Percentiles rank a stretch among this genome's conserved stretches.
Evolutionary conservation across 2,329 filamentous ascomycete species (phyloP).

Genomic region (Epichloe brachyelytri): DNA sequence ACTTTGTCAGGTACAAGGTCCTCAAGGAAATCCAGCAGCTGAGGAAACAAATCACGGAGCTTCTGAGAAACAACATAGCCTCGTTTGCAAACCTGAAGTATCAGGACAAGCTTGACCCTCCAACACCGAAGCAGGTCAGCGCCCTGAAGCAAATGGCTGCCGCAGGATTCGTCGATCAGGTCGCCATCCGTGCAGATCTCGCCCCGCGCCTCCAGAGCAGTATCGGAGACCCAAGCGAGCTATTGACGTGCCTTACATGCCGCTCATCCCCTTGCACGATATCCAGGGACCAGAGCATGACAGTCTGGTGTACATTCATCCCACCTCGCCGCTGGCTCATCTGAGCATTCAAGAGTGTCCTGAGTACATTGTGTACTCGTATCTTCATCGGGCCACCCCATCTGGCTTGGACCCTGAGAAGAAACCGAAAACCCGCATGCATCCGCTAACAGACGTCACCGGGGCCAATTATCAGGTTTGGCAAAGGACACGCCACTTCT

Average conservation of each 20-base stretch:
- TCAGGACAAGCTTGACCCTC: slow-evolving; percentile 43
- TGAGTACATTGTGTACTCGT: slow-evolving; percentile 75
- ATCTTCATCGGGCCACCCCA: slow-evolving; percentile 58
- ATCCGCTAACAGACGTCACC: slow-evolving; percentile 68
- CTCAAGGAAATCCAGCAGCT: slow-evolving; percentile 79
- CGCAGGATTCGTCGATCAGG: slow-evolving; percentile 84
- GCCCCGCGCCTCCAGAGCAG: slow-evolving; percentile 54
- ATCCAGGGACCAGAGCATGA: slow-evolving; percentile 33
- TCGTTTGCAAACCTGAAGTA: slow-evolving; percentile 45
- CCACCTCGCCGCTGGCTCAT: slow-evolving; percentile 66
- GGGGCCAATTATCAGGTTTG: slow-evolving; percentile 64
- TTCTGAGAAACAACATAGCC: slow-evolving; percentile 64
- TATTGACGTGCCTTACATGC: slow-evolving; percentile 84
- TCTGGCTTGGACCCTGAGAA: slow-evolving; percentile 39
- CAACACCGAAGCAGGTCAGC: slow-evolving; percentile 55
- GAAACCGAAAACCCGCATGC: slow-evolving; percentile 68
- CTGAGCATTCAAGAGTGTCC: slow-evolving; percentile 61
- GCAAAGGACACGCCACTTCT: slow-evolving; percentile 77
- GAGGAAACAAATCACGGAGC: slow-evolving; percentile 66
- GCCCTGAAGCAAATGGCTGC: slow-evolving; percentile 85
- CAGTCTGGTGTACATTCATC: slow-evolving; percentile 74
- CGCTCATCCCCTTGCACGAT: slow-evolving; percentile 56
- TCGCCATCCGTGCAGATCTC: slow-evolving; percentile 86
- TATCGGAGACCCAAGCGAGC: slow-evolving; percentile 64
- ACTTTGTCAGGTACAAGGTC: slow-evolving; percentile 79